Base-by-base conservation (phyloP, 805 yeast species). In the Candida maesae region DNA sequence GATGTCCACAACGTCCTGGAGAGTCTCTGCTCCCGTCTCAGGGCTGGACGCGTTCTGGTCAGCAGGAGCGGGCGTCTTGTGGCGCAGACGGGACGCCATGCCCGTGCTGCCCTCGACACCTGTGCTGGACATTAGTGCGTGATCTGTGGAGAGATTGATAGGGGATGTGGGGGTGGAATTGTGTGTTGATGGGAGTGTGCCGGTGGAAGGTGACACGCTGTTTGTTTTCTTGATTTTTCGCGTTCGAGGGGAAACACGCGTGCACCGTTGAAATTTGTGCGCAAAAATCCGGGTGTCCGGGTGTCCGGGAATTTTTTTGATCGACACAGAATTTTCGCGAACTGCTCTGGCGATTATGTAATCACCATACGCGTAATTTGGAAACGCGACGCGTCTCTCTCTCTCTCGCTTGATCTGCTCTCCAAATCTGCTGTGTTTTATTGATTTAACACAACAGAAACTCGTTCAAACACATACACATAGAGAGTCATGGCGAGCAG, bases 51-150 rank as follows among this genome's bases (percentile, higher is more conserved):
- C 41, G 33, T 26, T 24, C 6, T 45, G 39, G 10, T 33, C 30
- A 13, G 16, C 36, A 9, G 35, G 30, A 7, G 34, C 37, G 14
- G 35, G 46, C 36, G 46, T 36, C 45, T 46, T 49, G 33, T 45
- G 43, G 29, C 56, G 56, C 36, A 46, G 43, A 20, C 56, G 52
- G 5, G 50, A 36, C 15, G 52, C 45, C 10, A 49, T 42, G 26
- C 43, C 44, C 26, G 49, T 51, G 24, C 37, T 43, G 32, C 30
- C 23, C 15, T 41, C 40, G 11, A 36, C 39, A 29, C 52, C 51
- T 19, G 52, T 13, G 18, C 46, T 37, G 28, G 53, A 42, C 50
- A 47, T 47, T 20, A 12, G n/a, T 28, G 31, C 5, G n/a, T n/a
- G n/a, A 8, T 28, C 31, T 18, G 18, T 15, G 31, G 15, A 12